These are phyloP conservation scores for Saturnispora ahearnii DNA, from an alignment of 805 yeast species.

Conservation along the genomic window DNA sequence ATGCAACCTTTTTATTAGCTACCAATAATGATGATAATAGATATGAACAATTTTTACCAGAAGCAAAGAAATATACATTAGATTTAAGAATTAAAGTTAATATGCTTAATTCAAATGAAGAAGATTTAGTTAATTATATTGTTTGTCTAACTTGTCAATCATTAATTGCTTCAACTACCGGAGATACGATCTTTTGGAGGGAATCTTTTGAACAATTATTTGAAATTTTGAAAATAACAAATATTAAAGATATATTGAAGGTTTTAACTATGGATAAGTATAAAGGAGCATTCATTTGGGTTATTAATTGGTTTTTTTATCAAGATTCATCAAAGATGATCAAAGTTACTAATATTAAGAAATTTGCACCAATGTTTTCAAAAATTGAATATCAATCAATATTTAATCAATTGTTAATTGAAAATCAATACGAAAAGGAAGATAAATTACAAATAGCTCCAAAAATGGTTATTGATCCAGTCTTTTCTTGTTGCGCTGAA, in stretches of 20 bases:
- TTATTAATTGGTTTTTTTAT: constrained; percentile 18
- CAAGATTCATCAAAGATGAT: constrained; percentile 19
- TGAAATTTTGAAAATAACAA: constrained; percentile 11
- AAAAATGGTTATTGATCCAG: constrained; percentile 8
- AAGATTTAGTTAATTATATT: constrained; percentile 12
- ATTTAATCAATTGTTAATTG: constrained; percentile 5
- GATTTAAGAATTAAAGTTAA: background rate
- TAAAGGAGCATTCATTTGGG: constrained; percentile 13
- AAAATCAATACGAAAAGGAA: background rate
- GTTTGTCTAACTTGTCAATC: constrained; percentile 15
- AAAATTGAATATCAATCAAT: constrained; percentile 14
- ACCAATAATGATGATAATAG: constrained; percentile 4
- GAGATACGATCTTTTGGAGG: constrained; percentile 17
- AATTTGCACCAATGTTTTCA: constrained; percentile 19
- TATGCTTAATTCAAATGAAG: constrained; percentile 3
- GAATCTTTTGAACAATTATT: constrained; percentile 14
- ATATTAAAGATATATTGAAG: constrained; percentile 10
- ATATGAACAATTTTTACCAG: constrained; percentile 7
- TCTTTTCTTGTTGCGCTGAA: constrained; percentile 16
- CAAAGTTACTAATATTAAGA: constrained; percentile 15
- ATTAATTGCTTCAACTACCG: constrained; percentile 15
- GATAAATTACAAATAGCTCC: background rate
- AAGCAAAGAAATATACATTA: constrained; percentile 2
- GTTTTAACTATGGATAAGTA: constrained; percentile 8
- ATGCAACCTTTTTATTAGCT: constrained; percentile 14